Conservation (phyloP, 2,329 filamentous ascomycete species). For the Rutstroemia sp. region DNA sequence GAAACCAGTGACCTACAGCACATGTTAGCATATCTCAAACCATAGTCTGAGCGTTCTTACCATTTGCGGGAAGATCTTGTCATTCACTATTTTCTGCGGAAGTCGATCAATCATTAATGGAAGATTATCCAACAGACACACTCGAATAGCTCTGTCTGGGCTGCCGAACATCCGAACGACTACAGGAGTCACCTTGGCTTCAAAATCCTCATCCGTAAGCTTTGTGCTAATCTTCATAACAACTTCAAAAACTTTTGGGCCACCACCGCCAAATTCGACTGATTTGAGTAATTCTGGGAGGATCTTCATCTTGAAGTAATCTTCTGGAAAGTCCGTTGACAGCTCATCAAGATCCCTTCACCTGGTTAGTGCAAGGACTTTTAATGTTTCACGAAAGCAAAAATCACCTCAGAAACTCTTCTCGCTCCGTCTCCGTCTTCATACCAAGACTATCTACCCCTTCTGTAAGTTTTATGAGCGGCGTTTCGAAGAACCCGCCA, state of each 20-base stretch:
- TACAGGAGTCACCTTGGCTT: slow-evolving; percentile 74
- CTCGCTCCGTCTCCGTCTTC: slow-evolving; percentile 76
- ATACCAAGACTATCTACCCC: slow-evolving; percentile 88
- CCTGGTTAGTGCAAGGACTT: slow-evolving; percentile 2
- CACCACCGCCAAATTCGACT: slow-evolving; percentile 95
- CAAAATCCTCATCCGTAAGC: slow-evolving; percentile 83
- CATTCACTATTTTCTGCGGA: slow-evolving; percentile 81
- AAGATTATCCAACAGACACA: slow-evolving; percentile 83
- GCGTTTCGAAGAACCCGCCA: slow-evolving; percentile 87
- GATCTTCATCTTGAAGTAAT: slow-evolving; percentile 97
- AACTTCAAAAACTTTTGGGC: slow-evolving; percentile 79
- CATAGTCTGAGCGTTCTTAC: slow-evolving; percentile 38
- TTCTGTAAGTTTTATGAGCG: slow-evolving; percentile 85
- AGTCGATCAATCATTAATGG: slow-evolving; percentile 87
- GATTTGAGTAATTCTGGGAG: slow-evolving; percentile 94
- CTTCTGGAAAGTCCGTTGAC: slow-evolving; percentile 90
- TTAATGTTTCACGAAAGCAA: neutral
- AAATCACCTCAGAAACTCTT: slow-evolving; percentile 69
- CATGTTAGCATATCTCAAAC: slow-evolving; percentile 14
- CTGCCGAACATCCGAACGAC: slow-evolving; percentile 82
- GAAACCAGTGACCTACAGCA: slow-evolving; percentile 74
- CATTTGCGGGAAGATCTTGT: slow-evolving; percentile 94
- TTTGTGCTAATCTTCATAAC: slow-evolving; percentile 89
- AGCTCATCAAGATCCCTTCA: slow-evolving; percentile 69
- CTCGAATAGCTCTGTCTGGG: slow-evolving; percentile 84